These are phyloP conservation scores for Chaetomium cochliodes DNA, from an alignment of 495 filamentous ascomycete genomes.

Conservation along the genomic window DNA sequence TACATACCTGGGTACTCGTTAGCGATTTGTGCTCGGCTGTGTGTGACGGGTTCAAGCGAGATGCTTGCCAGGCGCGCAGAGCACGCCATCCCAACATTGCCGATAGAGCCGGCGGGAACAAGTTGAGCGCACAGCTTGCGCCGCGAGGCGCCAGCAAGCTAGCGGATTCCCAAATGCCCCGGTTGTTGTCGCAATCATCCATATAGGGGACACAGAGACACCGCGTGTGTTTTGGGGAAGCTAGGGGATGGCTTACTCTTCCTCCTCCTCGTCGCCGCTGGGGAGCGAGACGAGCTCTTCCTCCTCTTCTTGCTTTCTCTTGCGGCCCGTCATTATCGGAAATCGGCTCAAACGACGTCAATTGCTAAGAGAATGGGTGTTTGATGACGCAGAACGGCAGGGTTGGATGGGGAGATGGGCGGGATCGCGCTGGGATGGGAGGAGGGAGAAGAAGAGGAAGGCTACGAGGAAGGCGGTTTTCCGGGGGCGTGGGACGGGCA, in stretches of 20 bases:
- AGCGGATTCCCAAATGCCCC: slow-evolving; percentile 2
- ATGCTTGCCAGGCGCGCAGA: neutral
- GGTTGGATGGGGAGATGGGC: slow-evolving; percentile 26
- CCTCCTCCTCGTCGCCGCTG: slow-evolving; percentile 52
- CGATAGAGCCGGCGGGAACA: slow-evolving; percentile 1
- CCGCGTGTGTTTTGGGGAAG: slow-evolving; percentile 20
- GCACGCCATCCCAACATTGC: neutral
- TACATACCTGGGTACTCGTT: slow-evolving; percentile 35
- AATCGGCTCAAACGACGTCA: slow-evolving; percentile 17
- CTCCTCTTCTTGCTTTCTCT: slow-evolving; percentile 52
- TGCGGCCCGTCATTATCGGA: slow-evolving; percentile 45
- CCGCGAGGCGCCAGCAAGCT: slow-evolving; percentile 29
- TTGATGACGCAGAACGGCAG: slow-evolving; percentile 23
- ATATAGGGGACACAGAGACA: slow-evolving; percentile 17
- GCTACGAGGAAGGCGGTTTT: slow-evolving; percentile 36
- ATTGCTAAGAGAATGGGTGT: slow-evolving; percentile 29
- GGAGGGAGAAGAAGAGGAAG: slow-evolving; percentile 29
- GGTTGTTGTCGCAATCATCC: slow-evolving; percentile 29
- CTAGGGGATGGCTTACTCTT: slow-evolving; percentile 46
- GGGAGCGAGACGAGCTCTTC: slow-evolving; percentile 56
- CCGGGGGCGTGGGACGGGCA: slow-evolving; percentile 41
- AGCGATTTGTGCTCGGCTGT: slow-evolving; percentile 1
- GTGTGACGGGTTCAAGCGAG: neutral
- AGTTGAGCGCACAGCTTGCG: slow-evolving; percentile 17
- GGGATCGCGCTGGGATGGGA: slow-evolving; percentile 26